Conservation (phyloP, 179 eudicot genomes). For the Beta lomatogona region DNA sequence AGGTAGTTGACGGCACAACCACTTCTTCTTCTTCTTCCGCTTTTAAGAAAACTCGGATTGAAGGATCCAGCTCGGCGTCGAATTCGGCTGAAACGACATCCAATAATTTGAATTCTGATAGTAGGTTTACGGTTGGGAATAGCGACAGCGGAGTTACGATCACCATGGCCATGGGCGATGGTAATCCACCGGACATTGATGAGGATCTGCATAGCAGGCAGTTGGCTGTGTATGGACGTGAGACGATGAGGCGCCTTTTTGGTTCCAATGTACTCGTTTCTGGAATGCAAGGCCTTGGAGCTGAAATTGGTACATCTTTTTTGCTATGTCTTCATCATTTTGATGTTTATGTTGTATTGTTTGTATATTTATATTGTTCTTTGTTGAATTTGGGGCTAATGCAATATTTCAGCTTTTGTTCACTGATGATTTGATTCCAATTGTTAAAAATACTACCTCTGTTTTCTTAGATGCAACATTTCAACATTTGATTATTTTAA, state of each 20-base stretch:
- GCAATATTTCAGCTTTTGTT: neutral
- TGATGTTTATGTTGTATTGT: neutral
- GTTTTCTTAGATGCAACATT: no score
- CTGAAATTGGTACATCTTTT: constrained; percentile 64
- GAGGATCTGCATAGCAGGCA: constrained; percentile 97
- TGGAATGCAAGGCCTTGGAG: constrained; percentile 94
- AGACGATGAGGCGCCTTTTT: constrained; percentile 80
- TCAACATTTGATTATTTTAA: no score
- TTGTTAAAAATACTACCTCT: neutral
- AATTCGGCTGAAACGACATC: constrained; percentile 1
- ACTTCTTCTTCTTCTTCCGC: constrained; percentile 16
- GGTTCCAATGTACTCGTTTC: constrained; percentile 79
- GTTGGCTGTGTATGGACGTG: constrained; percentile 93
- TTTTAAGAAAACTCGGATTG: constrained; percentile 48
- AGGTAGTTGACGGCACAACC: constrained; percentile 36
- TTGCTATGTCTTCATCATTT: neutral
- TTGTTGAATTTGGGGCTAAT: neutral
- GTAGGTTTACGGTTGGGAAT: constrained; percentile 8
- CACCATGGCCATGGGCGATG: constrained; percentile 54
- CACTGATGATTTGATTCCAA: neutral
- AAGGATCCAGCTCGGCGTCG: constrained; percentile 20
- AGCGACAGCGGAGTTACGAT: constrained; percentile 20
- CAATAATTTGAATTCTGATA: constrained; percentile 7
- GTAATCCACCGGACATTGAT: constrained; percentile 59
- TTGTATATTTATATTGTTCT: neutral